phyloP scores from a whole-genome alignment of 495 filamentous ascomycete genomes.

The Pyrenopolyporus hunteri region DNA sequence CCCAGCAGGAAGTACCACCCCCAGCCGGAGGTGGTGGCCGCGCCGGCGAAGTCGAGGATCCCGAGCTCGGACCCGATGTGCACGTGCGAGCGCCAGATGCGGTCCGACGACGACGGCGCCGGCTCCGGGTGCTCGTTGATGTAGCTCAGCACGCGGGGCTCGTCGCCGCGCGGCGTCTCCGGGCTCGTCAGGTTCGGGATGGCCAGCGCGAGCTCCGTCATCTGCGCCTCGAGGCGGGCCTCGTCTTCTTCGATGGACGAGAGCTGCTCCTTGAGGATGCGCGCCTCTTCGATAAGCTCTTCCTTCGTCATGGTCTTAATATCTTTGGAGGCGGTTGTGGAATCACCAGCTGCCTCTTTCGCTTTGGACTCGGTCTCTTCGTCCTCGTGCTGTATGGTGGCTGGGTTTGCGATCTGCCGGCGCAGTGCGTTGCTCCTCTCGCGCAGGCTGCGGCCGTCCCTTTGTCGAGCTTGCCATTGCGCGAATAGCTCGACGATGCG shows the following conservation, averaged over 20 bases:
- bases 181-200: conserved; percentile 86
- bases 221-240: conserved; percentile 63
- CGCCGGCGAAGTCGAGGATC: conserved; percentile 83
- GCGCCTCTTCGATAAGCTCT: conserved; percentile 67
- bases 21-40: conserved; percentile 83
- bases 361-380: conserved; percentile 34
- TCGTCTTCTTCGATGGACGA: conserved; percentile 65
- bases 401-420: conserved; percentile 54
- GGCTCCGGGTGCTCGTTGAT: conserved; percentile 76
- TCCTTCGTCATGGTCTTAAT: conserved; percentile 47
- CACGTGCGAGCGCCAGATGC: conserved; percentile 71
- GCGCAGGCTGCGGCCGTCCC: conserved; percentile 59
- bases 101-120: conserved; percentile 55
- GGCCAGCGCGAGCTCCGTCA: conserved; percentile 73
- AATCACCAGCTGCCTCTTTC: neutral
- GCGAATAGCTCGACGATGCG: conserved; percentile 74
- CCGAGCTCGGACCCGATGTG: conserved; percentile 81
- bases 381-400: conserved; percentile 46
- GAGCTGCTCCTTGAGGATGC: conserved; percentile 69
- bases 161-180: conserved; percentile 73
- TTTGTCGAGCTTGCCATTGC: conserved; percentile 64
- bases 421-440: conserved; percentile 63
- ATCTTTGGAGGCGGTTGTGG: neutral
- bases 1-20: conserved; percentile 95
- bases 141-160: conserved; percentile 62